Evolutionary conservation across 2,329 filamentous ascomycete genomes (phyloP), one percentile per base, ranked within the genome.

Genomic region (Endothia cerciana): DNA sequence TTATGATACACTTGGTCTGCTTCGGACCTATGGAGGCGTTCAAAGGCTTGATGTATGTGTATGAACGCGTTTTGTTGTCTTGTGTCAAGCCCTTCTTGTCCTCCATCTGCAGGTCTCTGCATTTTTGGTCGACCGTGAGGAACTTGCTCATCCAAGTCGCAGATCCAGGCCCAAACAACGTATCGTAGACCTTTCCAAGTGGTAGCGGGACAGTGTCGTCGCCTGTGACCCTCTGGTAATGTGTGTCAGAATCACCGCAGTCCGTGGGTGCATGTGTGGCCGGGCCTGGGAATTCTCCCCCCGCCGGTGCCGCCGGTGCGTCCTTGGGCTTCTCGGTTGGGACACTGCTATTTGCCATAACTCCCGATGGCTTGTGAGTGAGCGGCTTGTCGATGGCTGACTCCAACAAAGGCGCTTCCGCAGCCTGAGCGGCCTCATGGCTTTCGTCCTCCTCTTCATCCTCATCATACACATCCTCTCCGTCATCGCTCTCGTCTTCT

Each of bases 1-100:
- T 91, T 60, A 93, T 93, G 66, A 96, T 90, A 76, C 95, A 99
- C 74, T 97, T 97, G 15, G 95, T 99, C 79, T 97, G 92, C 75
- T 87, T 95, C 0, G 95, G 95, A 0, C 95, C 95, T 70, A 99
- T 94, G 0, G 92, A 84, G 2, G 84, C 91, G 72, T 89, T 86
- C 2, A 99, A 81, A 1, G 95, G 95, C 76, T 97, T 98, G 79
- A 97, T 97, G 76, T 97, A 99, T 1, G 89, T 90, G 75, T 90
- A 97, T 25, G 82, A 87, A 56, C 94, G 87, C 3, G 85, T 85
- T 75, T 89, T 91, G 78, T 89, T 91, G 22, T 96, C 92, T 58
- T 87, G 85, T 3, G 87, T 87, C 30, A 96, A 78, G 0, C 91
- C 93, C 72, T 90, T 91, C 74, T 93, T 92, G 71, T 96, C 93